Base-by-base conservation (phyloP, 2,329 filamentous ascomycete genomes). In the Westerdykella ornata region DNA sequence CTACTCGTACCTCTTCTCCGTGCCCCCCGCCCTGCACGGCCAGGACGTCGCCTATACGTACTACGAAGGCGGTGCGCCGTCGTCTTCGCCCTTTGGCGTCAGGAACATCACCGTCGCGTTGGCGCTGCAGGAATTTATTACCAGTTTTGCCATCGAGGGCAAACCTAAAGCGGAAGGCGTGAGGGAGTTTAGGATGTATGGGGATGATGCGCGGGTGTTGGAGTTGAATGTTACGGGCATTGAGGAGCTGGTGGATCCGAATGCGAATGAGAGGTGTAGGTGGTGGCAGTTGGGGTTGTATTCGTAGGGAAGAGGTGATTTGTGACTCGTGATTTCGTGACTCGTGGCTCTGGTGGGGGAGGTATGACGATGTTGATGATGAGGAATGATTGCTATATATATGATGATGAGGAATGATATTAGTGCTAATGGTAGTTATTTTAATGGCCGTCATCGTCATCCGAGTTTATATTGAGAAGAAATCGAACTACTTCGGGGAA, bases 251-350 rank as follows among this genome's bases (percentile, higher is more conserved):
- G 62, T 46, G 44, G 75, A 79, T 57, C 61, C 63, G 9, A 68
- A 70, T 42, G 68, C 67, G 8, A 75, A 72, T 49, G 51, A 52
- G 32, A 64, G 75, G 48, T 78, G 76, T 57, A 58, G 61, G 40
- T 78, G 68, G 65, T 78, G 75, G 75, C 73, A 77, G 61, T 68
- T 72, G 54, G 70, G 60, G 20, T 48, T 72, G 42, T 73, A 67
- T 45, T 57, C 54, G 38, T 40, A 37, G 31, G 22, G 22, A 9
- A 2, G 22, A 11, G 20, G 20, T 5, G 20, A 22, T 5, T 22
- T 5, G 20, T 9, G 5, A 9, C 5, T 22, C 20, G 20, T 5
- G 20, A 22, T 5, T 5, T 22, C 20, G 12, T 7, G 22, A 26
- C 8, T 3, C 8, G 7, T 3, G 22, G 22, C 8, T 26, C 3